phyloP scores from a whole-genome alignment of 192 early-diverging fungal genomes.

The Jimgerdemannia flammicorona region DNA sequence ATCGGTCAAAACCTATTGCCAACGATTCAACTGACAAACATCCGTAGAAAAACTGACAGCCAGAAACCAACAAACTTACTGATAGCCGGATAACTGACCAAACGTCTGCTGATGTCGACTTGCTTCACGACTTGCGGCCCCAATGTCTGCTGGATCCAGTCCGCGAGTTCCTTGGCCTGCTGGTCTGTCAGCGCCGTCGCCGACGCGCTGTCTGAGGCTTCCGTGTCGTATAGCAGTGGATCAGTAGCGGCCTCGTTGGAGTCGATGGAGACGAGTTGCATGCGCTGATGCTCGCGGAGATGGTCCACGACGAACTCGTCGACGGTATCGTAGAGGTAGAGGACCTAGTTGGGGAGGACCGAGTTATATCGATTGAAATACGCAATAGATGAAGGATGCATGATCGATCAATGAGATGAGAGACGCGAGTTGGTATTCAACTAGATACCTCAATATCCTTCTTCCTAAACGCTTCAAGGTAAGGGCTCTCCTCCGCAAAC shows the following conservation, averaged over 20 bases:
- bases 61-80: conserved; percentile 15
- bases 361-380: too few species aligned
- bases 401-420: too few species aligned
- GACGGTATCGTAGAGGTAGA: conserved; percentile 59
- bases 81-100: conserved; percentile 69
- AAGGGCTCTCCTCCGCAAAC: conserved; percentile 62
- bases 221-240: conserved; percentile 16
- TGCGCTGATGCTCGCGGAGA: conserved; percentile 53
- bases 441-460: conserved; percentile 58
- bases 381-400: too few species aligned
- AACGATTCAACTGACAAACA: too few species aligned
- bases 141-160: conserved; percentile 59
- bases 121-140: conserved; percentile 60
- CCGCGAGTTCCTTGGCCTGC: conserved; percentile 44
- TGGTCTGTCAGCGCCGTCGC: conserved; percentile 30
- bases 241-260: conserved; percentile 42
- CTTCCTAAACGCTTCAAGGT: conserved; percentile 69
- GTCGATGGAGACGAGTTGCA: conserved; percentile 50
- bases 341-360: conserved; percentile 14
- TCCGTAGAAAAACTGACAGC: not conserved
- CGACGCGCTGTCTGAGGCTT: conserved; percentile 1
- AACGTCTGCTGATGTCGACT: conserved; percentile 68
- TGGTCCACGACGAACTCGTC: conserved; percentile 59
- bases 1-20: not conserved
- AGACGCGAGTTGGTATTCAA: not conserved